phyloP scores from a whole-genome alignment of 352 stramenopile genomes.

The Globisporangium emineosum region DNA sequence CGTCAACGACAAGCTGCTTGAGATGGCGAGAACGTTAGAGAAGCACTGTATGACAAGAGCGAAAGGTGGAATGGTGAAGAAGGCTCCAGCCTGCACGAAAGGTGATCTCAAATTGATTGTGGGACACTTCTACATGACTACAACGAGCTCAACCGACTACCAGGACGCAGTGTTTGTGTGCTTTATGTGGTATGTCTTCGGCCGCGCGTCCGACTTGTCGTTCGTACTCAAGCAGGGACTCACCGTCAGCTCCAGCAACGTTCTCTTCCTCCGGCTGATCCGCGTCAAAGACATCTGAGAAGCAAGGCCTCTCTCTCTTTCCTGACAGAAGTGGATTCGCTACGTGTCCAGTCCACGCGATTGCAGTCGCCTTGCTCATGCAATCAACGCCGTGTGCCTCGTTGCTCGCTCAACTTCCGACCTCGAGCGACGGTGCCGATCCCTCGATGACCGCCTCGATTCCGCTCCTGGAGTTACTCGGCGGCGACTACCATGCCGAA shows the following conservation, averaged over 20 bases:
- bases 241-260: constrained; percentile 12
- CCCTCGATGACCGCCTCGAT: not conserved
- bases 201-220: constrained; percentile 23
- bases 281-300: constrained; percentile 27
- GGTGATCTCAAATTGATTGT: constrained; percentile 17
- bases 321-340: constrained; percentile 14
- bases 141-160: constrained; percentile 20
- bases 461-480: not conserved
- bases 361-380: constrained; percentile 18
- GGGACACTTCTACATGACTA: constrained; percentile 24
- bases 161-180: constrained; percentile 28
- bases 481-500: not conserved
- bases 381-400: constrained; percentile 14
- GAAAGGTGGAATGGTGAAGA: constrained; percentile 24
- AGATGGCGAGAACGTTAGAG: not conserved
- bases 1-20: not conserved
- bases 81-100: constrained; percentile 30
- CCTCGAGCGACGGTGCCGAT: not conserved
- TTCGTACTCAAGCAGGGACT: constrained; percentile 27
- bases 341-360: constrained; percentile 21
- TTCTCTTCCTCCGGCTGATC: constrained; percentile 28
- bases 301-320: constrained; percentile 30
- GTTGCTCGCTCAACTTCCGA: constrained; percentile 18
- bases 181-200: constrained; percentile 37
- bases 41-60: constrained; percentile 19